Evolutionary conservation across 2,329 filamentous ascomycete species (phyloP), one percentile per base, ranked within the genome.

Genomic region (Dactylella cylindrospora): DNA sequence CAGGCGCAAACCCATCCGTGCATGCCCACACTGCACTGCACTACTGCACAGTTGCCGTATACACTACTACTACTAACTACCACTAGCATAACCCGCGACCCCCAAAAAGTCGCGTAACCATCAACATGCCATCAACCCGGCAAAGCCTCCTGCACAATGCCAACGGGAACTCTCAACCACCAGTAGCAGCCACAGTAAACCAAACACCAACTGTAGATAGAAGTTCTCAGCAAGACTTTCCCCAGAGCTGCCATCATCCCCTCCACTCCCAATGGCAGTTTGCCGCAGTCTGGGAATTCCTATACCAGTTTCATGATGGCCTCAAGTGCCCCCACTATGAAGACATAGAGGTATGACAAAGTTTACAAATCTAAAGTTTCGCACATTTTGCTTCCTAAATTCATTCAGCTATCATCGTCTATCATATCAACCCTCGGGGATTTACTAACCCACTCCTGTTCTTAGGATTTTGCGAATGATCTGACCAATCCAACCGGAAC

Each of bases 241-340:
- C 25, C 45, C 12, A 19, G 33, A 26, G n/a, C 41, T 22, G 10
- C 29, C 43, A 10, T 19, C 38, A 15, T 29, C 51, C 46, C 29
- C 28, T 62, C 22, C 53, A 57, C 31, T 62, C 60, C 13, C 60
- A 61, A 31, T 65, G 59, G 44, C 35, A 60, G 38, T 57, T 61
- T 51, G 41, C 33, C 23, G 46, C 49, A 29, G 53, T 97, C 5
- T 90, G 86, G 75, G 91, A 98, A 74, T 98, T 90, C 80, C 88
- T 97, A 64, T 87, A 85, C 72, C 82, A 91, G 32, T 98, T 98
- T 73, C 90, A 91, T 64, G 84, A 51, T 26, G 84, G 84, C 35
- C 84, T 95, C 72, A 96, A 95, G 76, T 87, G 97, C 67, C 85
- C 93, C 68, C 86, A 86, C 70, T 79, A 96, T 65, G 89, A 91